Conservation (phyloP, 768 basidiomycete species). For the Russula virescens region DNA sequence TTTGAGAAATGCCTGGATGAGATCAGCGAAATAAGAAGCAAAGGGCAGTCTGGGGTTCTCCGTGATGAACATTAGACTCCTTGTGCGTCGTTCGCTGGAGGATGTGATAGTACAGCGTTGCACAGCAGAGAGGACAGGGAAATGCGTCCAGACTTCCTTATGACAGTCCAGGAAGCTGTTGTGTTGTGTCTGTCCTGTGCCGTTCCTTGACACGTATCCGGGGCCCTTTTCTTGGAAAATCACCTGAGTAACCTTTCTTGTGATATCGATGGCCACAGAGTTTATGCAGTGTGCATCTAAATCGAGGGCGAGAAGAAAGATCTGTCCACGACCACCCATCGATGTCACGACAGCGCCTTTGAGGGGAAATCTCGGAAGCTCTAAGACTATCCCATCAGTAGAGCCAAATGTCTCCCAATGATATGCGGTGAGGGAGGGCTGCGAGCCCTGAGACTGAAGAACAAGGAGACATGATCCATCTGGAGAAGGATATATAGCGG, state of each 20-base stretch:
- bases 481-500: constrained; percentile 39
- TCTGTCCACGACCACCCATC: constrained; percentile 36
- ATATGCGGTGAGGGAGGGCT: constrained; percentile 34
- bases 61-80: constrained; percentile 42
- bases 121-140: constrained; percentile 14
- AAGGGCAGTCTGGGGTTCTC: constrained; percentile 34
- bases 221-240: constrained; percentile 43
- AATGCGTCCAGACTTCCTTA: constrained; percentile 12
- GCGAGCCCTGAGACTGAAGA: constrained; percentile 23
- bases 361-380: constrained; percentile 29
- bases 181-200: constrained; percentile 30
- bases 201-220: constrained; percentile 20
- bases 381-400: constrained; percentile 37
- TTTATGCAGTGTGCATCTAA: constrained; percentile 29
- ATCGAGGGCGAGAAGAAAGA: constrained; percentile 42
- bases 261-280: constrained; percentile 48
- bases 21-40: constrained; percentile 38
- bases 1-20: constrained; percentile 43
- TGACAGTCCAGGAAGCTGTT: constrained; percentile 30
- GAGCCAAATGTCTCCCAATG: constrained; percentile 57
- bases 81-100: constrained; percentile 26
- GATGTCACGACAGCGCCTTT: constrained; percentile 39
- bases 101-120: constrained; percentile 12
- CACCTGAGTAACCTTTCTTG: constrained; percentile 50
- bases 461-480: constrained; percentile 50